These are phyloP conservation scores for Oryza meridionalis DNA, from an alignment of 176 grass and related monocot species.

Conservation along the genomic window DNA sequence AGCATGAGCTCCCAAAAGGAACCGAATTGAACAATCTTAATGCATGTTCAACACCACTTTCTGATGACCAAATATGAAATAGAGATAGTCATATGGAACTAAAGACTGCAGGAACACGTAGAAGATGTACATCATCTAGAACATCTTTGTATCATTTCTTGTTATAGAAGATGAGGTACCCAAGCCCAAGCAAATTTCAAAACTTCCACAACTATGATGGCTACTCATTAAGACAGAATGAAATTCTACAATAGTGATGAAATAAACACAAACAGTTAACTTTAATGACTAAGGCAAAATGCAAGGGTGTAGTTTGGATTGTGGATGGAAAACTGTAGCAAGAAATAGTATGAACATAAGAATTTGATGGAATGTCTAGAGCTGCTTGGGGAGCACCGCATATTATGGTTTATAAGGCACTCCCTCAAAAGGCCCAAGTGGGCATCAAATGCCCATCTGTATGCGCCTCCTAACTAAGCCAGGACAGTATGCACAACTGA, in stretches of 20 bases:
- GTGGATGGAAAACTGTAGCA: neutral
- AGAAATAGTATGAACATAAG: neutral
- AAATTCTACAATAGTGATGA: neutral
- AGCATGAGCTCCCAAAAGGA: neutral
- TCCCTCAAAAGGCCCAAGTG: constrained; percentile 44
- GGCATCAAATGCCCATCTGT: constrained; percentile 31
- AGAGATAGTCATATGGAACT: neutral
- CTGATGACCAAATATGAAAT: neutral
- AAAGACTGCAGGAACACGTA: neutral
- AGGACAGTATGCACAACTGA: constrained; percentile 43
- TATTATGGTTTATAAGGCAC: neutral
- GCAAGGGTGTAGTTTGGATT: neutral
- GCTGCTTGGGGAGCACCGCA: constrained; percentile 39
- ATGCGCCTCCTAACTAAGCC: constrained; percentile 65
- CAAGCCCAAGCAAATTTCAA: neutral
- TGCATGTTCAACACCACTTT: neutral
- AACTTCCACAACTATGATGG: constrained; percentile 32
- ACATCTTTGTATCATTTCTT: neutral
- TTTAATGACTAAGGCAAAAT: neutral
- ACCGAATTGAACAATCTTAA: neutral
- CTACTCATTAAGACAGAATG: constrained; percentile 46
- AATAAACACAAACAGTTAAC: neutral
- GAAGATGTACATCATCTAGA: constrained; percentile 7
- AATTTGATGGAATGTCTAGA: constrained; percentile 10
- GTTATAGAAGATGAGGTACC: neutral